Base-by-base conservation (phyloP, 2,329 filamentous ascomycete species). In the Penicillium sp. region DNA sequence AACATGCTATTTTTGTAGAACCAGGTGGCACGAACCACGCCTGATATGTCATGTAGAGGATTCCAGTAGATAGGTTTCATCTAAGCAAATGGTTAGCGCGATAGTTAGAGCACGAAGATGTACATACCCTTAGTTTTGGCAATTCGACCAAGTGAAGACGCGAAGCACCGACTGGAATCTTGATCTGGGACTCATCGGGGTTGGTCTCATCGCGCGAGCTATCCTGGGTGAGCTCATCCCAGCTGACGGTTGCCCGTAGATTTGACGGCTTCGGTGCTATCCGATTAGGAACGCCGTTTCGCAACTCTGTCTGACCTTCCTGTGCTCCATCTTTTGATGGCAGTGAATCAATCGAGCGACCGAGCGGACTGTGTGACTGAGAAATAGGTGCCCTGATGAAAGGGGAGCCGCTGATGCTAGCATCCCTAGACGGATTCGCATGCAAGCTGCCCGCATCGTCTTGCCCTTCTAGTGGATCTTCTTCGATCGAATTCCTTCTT, bases 21-120 rank as follows among this genome's bases (percentile, higher is more conserved):
- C 94, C 94, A 99, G 0, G 92, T 97, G 0, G 89, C 91, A 58
- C 94, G 81, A 51, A 88, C 80, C 1, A 97, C 91, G 31, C 85
- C 79, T 6, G 90, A 87, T 28, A 95, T 82, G 65, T 97, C 94
- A 63, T 95, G 91, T 28, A 97, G 81, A 7, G 94, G 92, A 16
- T 88, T 92, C 94, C 94, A 99, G 69, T 99, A 99, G 53, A 97
- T 96, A 0, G 94, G 94, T 69, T 92, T 90, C 91, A 99, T 95
- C 64, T 89, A 81, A 1, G 18, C 11, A 40, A 9, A 6, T 4
- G 1, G 46, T 63, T 45, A 62, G 45, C 41, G 36, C 1, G n/a
- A 42, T 11, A 1, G 6, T 20, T 7, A 42, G 22, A 7, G 13
- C 22, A 14, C 14, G 10, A 8, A 9, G 9, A 31, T 18, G 42